These are phyloP conservation scores for Amorphotheca resinae DNA, from an alignment of 495 filamentous ascomycete genomes.

Conservation along the genomic window DNA sequence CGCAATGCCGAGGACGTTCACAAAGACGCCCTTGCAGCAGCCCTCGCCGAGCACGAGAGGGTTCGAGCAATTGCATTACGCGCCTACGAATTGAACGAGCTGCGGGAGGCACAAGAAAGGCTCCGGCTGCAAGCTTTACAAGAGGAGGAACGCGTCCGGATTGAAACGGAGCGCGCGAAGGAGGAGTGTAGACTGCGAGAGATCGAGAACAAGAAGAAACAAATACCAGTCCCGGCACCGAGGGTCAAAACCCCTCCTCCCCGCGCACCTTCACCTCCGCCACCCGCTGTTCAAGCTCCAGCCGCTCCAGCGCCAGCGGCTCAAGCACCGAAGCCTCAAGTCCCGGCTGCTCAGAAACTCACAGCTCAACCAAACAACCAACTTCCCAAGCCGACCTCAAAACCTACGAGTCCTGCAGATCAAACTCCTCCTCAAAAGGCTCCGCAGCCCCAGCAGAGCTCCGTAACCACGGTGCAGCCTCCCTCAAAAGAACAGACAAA, in stretches of 20 bases:
- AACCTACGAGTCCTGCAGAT: neutral
- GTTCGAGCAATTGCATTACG: slow-evolving; percentile 47
- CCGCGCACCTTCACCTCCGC: neutral
- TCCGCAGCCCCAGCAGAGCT: neutral
- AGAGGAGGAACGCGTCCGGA: slow-evolving; percentile 39
- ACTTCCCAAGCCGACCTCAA: neutral
- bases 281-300: neutral
- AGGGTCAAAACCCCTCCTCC: slow-evolving; percentile 26
- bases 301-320: neutral
- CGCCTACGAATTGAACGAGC: slow-evolving; percentile 31
- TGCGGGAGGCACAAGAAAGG: slow-evolving; percentile 32
- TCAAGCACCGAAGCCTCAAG: neutral
- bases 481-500: neutral
- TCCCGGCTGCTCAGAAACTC: neutral
- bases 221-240: slow-evolving; percentile 24
- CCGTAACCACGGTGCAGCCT: neutral
- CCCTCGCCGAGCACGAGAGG: slow-evolving; percentile 47
- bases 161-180: slow-evolving; percentile 28
- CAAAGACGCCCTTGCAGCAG: slow-evolving; percentile 41
- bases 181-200: slow-evolving; percentile 29
- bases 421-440: neutral
- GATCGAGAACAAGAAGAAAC: slow-evolving; percentile 26
- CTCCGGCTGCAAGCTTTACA: slow-evolving; percentile 30
- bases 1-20: slow-evolving; percentile 6
- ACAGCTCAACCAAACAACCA: neutral